Percentiles rank a stretch among this genome's conserved stretches.
Conservation (phyloP, 169 alveolate species). For the Plasmodium chabaudi region DNA sequence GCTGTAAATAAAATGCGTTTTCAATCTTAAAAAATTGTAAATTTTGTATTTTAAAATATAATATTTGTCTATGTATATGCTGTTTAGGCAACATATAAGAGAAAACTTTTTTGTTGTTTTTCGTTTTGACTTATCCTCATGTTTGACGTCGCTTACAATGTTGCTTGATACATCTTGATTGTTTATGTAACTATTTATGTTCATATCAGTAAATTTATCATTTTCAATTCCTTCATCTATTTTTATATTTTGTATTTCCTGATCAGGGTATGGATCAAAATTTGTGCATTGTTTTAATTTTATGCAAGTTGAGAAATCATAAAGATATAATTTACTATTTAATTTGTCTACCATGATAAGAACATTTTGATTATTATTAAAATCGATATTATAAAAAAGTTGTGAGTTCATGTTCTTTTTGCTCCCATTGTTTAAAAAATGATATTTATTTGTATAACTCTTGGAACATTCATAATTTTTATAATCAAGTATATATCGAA, state of each 20-base stretch:
- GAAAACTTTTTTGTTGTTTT: constrained; percentile 17
- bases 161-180: neutral
- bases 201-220: neutral
- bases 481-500: constrained; percentile 52
- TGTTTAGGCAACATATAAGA: constrained; percentile 68
- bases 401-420: neutral
- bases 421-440: too few species aligned
- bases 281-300: constrained; percentile 7
- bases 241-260: neutral
- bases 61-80: constrained; percentile 63
- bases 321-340: constrained; percentile 33
- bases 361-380: constrained; percentile 23
- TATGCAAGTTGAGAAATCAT: constrained; percentile 9
- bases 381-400: neutral
- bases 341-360: constrained; percentile 2
- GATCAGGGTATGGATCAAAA: neutral
- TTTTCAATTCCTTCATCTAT: neutral
- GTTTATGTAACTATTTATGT: neutral
- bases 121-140: neutral
- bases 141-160: neutral
- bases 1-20: constrained; percentile 50
- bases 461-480: neutral
- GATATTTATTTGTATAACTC: neutral
- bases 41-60: constrained; percentile 54
- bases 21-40: constrained; percentile 18